Base-by-base conservation (phyloP, 805 yeast genomes). In the Saccharomyces mikatae region DNA sequence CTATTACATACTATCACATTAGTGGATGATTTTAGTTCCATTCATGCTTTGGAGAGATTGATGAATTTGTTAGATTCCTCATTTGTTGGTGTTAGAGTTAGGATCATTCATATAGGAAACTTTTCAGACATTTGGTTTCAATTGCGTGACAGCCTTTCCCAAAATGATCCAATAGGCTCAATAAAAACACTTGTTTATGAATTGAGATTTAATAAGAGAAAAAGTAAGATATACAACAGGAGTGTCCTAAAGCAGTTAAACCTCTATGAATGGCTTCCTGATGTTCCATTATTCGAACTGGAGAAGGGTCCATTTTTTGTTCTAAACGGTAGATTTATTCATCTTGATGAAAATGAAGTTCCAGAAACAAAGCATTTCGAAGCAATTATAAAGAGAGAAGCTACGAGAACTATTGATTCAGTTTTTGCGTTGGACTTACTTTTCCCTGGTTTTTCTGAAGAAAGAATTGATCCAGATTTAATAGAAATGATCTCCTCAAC, bases 251-350 rank as follows among this genome's bases (percentile, higher is more conserved):
- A 58, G 10, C 32, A 53, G 2, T 21, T 36, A 17, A 11, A 24
- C 11, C 47, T 67, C 4, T 26, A 50, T 10, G 48, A 30, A 14
- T 69, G 72, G 72, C 46, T 70, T n/a, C 61, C 61, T 1, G 69
- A 65, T 54, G 41, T 69, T 3, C 55, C 65, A 13, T 17, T 22
- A 9, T 36, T 36, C 17, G 44, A 36, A 36, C 9, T 36, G 44
- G 13, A 24, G 4, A 47, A 44, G n/a, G 68, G 65, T 28, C 63
- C 76, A 1, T 78, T 76, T 54, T 49, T 83, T 8, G 62, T 80
- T 8, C 60, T 82, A 26, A 83, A 83, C 61, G 86, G 89, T 13
- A 76, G 89, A 59, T 64, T 64, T 67, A 71, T 77, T 52, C 75
- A 65, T 59, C 71, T 71, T 30, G 71, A 56, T 54, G 58, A 48